phyloP scores from a whole-genome alignment of 1,139 yeast species.

The Lodderomyces elongisporus region DNA sequence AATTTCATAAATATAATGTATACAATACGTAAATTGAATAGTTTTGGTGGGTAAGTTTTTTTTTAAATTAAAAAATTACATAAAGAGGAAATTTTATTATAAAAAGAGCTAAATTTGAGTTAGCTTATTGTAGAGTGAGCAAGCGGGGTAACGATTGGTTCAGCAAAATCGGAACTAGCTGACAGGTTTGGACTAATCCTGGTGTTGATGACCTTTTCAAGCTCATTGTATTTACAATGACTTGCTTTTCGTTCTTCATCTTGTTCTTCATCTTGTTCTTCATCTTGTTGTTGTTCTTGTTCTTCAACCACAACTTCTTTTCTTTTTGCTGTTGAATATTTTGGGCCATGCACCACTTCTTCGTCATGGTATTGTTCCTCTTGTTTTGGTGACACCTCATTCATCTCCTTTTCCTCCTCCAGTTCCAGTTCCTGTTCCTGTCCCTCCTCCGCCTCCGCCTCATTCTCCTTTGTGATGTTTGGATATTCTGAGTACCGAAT shows the following conservation, averaged over 20 bases:
- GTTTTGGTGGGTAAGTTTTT: slow-evolving; percentile 9
- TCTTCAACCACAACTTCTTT: neutral
- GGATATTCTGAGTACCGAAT: too few relatives aligned
- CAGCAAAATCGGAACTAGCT: slow-evolving; percentile 4
- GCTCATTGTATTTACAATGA: neutral
- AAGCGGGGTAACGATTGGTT: slow-evolving; percentile 2
- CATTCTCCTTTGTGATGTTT: too few relatives aligned
- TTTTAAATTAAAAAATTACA: slow-evolving; percentile 4
- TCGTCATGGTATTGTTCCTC: neutral
- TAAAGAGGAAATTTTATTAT: neutral
- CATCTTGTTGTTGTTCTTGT: neutral
- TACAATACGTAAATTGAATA: slow-evolving; percentile 7
- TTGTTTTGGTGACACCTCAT: too few relatives aligned
- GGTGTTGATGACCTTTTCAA: neutral
- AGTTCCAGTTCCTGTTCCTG: neutral
- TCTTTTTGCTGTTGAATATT: neutral
- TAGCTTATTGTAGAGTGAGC: neutral
- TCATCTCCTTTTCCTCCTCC: neutral
- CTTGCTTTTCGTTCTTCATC: neutral
- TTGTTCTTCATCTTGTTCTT: neutral
- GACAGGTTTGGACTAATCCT: slow-evolving; percentile 1
- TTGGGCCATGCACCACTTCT: neutral
- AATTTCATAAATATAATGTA: slow-evolving; percentile 5
- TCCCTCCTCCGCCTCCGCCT: too few relatives aligned
- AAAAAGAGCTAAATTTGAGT: neutral